A percentile compares a stretch with the other conserved stretches of the same genome.
These are phyloP conservation scores for Potentilla sterilis DNA, from an alignment of 306 rosid species.

Conservation along the genomic window DNA sequence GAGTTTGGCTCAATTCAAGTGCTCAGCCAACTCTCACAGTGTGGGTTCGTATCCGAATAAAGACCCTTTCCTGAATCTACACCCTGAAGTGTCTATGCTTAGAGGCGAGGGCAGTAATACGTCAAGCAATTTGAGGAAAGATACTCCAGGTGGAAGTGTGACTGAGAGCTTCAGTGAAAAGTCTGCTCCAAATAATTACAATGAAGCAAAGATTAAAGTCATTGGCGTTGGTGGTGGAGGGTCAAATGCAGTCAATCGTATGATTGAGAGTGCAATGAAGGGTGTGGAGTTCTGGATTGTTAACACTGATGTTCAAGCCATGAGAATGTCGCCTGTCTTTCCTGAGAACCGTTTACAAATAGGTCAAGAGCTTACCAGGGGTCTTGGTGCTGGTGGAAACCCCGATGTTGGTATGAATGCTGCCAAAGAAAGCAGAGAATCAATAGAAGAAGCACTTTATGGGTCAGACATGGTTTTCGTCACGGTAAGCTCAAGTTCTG, in stretches of 20 bases:
- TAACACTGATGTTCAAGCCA: constrained; percentile 90
- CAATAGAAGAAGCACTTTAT: constrained; percentile 79
- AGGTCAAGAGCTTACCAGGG: constrained; percentile 95
- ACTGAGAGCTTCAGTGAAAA: constrained; percentile 52
- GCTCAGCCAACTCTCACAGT: constrained; percentile 57
- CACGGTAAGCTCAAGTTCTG: constrained; percentile 61
- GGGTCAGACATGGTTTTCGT: constrained; percentile 99
- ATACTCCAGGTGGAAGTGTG: constrained; percentile 43
- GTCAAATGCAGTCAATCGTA: constrained; percentile 93
- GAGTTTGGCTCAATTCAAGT: constrained; percentile 45
- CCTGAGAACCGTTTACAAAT: constrained; percentile 81
- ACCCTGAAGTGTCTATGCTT: constrained; percentile 92
- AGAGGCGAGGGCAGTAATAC: constrained; percentile 70
- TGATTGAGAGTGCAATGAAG: constrained; percentile 96
- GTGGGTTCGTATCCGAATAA: constrained; percentile 50
- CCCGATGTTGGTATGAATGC: constrained; percentile 99
- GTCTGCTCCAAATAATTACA: constrained; percentile 46
- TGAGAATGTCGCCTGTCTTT: constrained; percentile 90
- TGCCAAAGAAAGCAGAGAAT: constrained; percentile 86
- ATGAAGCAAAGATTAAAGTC: constrained; percentile 83
- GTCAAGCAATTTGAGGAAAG: constrained; percentile 54
- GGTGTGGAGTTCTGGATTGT: constrained; percentile 98
- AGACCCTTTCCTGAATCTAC: constrained; percentile 90
- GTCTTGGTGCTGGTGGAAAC: constrained; percentile 99
- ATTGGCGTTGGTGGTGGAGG: constrained; percentile 99